These are phyloP conservation scores for Aristolochia fimbriata DNA, from an alignment of 164 flowering plant species.

Conservation along the genomic window DNA sequence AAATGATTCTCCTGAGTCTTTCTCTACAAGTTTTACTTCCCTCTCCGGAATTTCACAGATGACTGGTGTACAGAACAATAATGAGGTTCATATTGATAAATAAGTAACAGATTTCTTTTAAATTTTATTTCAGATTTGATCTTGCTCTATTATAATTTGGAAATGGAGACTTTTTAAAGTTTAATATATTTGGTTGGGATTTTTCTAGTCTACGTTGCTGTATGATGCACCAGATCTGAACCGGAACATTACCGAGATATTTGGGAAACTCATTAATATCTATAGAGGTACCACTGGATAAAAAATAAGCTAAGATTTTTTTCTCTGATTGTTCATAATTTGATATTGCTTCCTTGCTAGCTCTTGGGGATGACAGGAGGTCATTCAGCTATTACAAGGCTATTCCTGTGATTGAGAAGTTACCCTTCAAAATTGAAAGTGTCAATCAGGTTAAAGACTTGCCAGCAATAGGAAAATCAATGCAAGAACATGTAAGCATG, in stretches of 20 bases:
- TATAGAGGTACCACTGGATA: constrained; percentile 57
- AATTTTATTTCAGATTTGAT: background rate
- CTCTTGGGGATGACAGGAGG: constrained; percentile 91
- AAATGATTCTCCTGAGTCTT: constrained; percentile 10
- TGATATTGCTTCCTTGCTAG: constrained; percentile 17
- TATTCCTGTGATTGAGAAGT: constrained; percentile 75
- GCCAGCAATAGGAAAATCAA: constrained; percentile 81
- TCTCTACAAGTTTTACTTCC: background rate
- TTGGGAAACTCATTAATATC: constrained; percentile 78
- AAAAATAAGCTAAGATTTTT: background rate
- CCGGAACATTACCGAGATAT: constrained; percentile 65
- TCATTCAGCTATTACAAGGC: constrained; percentile 96
- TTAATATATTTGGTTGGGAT: background rate
- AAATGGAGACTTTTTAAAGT: too few relatives aligned
- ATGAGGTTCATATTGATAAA: background rate
- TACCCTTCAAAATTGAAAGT: constrained; percentile 79
- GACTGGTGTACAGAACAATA: background rate
- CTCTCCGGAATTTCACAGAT: too few relatives aligned
- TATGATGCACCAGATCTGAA: constrained; percentile 85
- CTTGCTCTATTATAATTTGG: background rate
- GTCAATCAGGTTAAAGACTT: constrained; percentile 71
- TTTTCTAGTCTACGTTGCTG: constrained; percentile 27
- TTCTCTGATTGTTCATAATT: background rate
- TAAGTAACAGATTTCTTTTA: background rate
- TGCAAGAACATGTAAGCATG: constrained; percentile 84